Evolutionary conservation across 1,139 yeast species (phyloP).

Genomic region (Nakaseomyces glabratus): DNA sequence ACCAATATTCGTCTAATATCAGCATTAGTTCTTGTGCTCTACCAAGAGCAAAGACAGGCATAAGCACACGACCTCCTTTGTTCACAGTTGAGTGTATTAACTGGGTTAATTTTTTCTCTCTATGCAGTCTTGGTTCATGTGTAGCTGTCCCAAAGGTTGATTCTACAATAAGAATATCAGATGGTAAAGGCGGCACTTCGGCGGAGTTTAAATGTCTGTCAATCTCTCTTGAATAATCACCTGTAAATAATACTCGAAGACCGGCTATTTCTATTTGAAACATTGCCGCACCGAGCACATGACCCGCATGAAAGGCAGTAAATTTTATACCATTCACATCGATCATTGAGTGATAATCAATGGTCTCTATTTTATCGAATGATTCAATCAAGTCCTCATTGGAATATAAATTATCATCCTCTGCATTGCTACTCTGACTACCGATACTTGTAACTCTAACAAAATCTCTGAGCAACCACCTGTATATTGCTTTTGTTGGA

Average conservation of each 20-base stretch:
- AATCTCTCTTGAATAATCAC: slow-evolving; percentile 92
- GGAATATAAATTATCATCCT: slow-evolving; percentile 56
- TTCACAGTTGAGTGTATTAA: slow-evolving; percentile 74
- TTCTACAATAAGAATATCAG: slow-evolving; percentile 87
- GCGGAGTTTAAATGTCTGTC: slow-evolving; percentile 94
- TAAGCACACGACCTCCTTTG: slow-evolving; percentile 83
- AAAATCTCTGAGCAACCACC: slow-evolving; percentile 91
- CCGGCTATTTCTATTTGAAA: slow-evolving; percentile 93
- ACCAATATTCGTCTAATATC: slow-evolving; percentile 93
- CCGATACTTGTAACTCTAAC: slow-evolving; percentile 81
- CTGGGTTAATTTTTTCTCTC: slow-evolving; percentile 72
- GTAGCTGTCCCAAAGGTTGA: slow-evolving; percentile 98
- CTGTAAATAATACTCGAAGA: slow-evolving; percentile 78
- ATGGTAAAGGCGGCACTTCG: slow-evolving; percentile 82
- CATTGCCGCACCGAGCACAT: slow-evolving; percentile 98
- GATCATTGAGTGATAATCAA: slow-evolving; percentile 90
- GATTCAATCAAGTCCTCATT: slow-evolving; percentile 86
- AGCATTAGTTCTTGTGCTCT: slow-evolving; percentile 89
- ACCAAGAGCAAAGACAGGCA: slow-evolving; percentile 95
- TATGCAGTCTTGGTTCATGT: slow-evolving; percentile 80
- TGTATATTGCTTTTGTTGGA: slow-evolving; percentile 94
- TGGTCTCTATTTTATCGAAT: slow-evolving; percentile 83
- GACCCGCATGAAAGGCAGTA: slow-evolving; percentile 98
- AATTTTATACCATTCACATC: slow-evolving; percentile 83
- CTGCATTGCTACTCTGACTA: slow-evolving; percentile 35